These are phyloP conservation scores for Rhizopus arrhizus DNA, from an alignment of 371 early-diverging fungal species.

Conservation along the genomic window DNA sequence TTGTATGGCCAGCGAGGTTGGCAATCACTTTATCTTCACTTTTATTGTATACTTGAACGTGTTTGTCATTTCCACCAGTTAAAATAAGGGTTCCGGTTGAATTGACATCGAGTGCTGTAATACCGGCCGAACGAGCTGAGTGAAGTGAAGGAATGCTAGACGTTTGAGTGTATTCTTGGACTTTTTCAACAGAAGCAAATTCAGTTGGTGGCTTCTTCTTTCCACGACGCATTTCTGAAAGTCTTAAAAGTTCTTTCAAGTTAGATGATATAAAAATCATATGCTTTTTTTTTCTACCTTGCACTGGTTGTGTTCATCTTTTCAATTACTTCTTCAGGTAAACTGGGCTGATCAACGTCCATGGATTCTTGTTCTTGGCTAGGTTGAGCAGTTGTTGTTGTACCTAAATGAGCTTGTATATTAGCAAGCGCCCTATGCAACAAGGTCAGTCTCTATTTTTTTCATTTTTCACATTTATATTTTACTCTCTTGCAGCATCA, in stretches of 20 bases:
- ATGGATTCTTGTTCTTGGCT: conserved; percentile 62
- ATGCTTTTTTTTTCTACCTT: conserved; percentile 37
- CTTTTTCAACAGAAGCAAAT: conserved; percentile 67
- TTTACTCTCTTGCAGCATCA: conserved; percentile 85
- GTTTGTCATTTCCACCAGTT: conserved; percentile 84
- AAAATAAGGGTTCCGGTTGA: conserved; percentile 60
- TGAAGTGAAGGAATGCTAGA: conserved; percentile 70
- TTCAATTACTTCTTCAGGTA: conserved; percentile 56
- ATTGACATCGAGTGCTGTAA: conserved; percentile 72
- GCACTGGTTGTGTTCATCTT: conserved; percentile 65
- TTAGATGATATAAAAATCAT: too few relatives aligned
- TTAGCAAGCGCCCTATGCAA: conserved; percentile 63
- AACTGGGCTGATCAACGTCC: conserved; percentile 57
- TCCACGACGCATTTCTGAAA: conserved; percentile 71
- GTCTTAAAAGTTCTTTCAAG: conserved; percentile 9
- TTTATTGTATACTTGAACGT: conserved; percentile 72
- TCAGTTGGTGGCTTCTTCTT: conserved; percentile 86
- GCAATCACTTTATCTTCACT: conserved; percentile 67
- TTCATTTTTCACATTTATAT: conserved; percentile 1
- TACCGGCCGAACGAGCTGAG: conserved; percentile 74
- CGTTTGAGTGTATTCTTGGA: conserved; percentile 63
- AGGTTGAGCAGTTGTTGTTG: conserved; percentile 33
- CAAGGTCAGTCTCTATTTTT: background rate
- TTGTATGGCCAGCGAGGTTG: conserved; percentile 80
- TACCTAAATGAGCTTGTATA: conserved; percentile 70